phyloP scores from a whole-genome alignment of 176 grass and related monocot genomes.

The Ensete ventricosum region DNA sequence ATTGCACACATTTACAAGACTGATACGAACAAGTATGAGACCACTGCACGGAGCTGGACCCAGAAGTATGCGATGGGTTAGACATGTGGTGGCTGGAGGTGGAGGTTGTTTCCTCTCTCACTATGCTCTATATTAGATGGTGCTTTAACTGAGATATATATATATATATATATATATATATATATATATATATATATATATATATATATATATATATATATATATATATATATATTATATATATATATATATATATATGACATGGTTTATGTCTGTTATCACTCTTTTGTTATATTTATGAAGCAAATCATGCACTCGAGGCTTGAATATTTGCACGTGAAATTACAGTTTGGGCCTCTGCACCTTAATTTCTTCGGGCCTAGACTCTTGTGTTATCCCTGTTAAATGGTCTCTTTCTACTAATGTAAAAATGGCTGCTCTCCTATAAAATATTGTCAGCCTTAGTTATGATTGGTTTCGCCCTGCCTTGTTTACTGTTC shows the following conservation, averaged over 20 bases:
- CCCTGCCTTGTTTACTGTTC: no score
- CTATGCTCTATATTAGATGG: not conserved
- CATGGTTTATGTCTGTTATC: not conserved
- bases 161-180: not conserved
- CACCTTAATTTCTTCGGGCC: no score
- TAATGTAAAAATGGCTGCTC: no score
- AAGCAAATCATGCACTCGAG: not conserved
- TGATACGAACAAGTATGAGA: conserved; percentile 1
- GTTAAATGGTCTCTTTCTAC: no score
- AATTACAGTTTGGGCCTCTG: no score
- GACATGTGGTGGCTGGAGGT: not conserved
- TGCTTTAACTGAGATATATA: not conserved
- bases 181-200: not conserved
- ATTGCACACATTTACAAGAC: conserved; percentile 10
- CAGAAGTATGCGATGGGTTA: conserved; percentile 13
- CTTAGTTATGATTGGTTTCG: no score
- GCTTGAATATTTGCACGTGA: no score
- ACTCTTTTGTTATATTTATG: not conserved
- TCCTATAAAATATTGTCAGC: no score
- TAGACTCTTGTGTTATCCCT: no score
- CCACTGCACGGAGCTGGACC: conserved; percentile 9
- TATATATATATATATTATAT: not conserved
- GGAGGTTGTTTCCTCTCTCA: not conserved
- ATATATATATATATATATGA: not conserved
- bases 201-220: not conserved